These are phyloP conservation scores for Phoma sp. DNA, from an alignment of 2,329 filamentous ascomycete species.

Conservation along the genomic window DNA sequence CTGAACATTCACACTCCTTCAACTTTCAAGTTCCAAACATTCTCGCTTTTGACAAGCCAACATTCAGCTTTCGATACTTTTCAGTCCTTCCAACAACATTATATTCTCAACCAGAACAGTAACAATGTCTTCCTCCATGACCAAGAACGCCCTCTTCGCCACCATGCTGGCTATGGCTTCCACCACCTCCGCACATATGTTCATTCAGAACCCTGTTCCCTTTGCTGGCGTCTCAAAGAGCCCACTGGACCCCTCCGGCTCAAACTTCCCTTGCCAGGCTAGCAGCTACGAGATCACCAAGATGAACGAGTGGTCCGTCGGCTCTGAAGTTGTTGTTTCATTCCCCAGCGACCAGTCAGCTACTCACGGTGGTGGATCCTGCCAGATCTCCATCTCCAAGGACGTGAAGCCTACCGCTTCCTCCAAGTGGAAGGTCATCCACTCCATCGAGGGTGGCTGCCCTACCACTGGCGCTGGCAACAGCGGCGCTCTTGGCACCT, in stretches of 20 bases:
- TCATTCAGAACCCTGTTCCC: slow-evolving; percentile 72
- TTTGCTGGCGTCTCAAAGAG: slow-evolving; percentile 56
- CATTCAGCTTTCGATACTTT: slow-evolving; percentile 15
- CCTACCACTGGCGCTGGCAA: slow-evolving; percentile 53
- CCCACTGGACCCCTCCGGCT: slow-evolving; percentile 66
- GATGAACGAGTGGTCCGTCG: slow-evolving; percentile 70
- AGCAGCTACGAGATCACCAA: slow-evolving; percentile 50
- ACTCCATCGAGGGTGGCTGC: slow-evolving; percentile 86
- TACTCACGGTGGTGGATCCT: slow-evolving; percentile 88
- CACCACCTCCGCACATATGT: slow-evolving; percentile 75
- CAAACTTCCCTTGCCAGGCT: slow-evolving; percentile 83
- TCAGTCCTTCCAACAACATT: slow-evolving; percentile 10
- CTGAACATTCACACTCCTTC: slow-evolving; percentile 21
- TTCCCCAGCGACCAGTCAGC: slow-evolving; percentile 71
- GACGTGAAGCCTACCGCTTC: slow-evolving; percentile 72
- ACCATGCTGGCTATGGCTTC: slow-evolving; percentile 56
- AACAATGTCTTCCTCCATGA: slow-evolving; percentile 18
- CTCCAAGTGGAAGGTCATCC: slow-evolving; percentile 85
- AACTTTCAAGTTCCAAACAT: slow-evolving; percentile 7
- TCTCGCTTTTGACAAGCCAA: slow-evolving; percentile 14
- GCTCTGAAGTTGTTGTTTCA: slow-evolving; percentile 65
- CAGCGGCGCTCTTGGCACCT: slow-evolving; percentile 57
- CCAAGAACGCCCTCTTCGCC: slow-evolving; percentile 20
- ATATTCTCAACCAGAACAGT: slow-evolving; percentile 11
- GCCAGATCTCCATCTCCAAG: slow-evolving; percentile 82